phyloP scores from a whole-genome alignment of 148 eudicot genomes.

The Chenopodium formosanum region DNA sequence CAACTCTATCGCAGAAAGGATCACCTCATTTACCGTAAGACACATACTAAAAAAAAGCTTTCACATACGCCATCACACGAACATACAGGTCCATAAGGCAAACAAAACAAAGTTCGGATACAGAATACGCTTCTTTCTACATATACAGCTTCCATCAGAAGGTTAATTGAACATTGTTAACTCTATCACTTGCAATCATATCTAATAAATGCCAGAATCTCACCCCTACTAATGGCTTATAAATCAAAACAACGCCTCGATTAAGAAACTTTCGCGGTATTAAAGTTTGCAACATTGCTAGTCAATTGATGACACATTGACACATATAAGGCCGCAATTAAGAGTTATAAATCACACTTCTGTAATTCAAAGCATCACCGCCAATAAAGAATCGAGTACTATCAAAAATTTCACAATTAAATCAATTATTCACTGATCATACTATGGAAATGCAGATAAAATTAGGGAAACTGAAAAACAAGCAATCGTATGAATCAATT shows the following conservation, averaged over 20 bases:
- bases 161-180: not conserved
- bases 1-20: not conserved
- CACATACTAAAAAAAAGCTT: not conserved
- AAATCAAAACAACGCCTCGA: too few relatives aligned
- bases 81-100: too few relatives aligned
- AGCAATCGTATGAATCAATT: not conserved
- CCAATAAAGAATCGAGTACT: not conserved
- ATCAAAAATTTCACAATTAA: not conserved
- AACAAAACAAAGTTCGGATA: too few relatives aligned
- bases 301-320: too few relatives aligned
- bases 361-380: too few relatives aligned
- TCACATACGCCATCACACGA: not conserved
- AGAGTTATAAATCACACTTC: not conserved
- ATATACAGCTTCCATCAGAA: not conserved
- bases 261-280: too few relatives aligned
- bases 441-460: not conserved
- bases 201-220: not conserved
- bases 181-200: not conserved
- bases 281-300: too few relatives aligned
- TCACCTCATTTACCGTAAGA: not conserved
- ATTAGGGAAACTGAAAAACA: not conserved
- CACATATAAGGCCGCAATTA: too few relatives aligned
- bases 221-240: too few relatives aligned
- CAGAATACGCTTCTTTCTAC: not conserved
- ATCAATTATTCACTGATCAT: not conserved